A percentile compares a stretch with the other conserved stretches of the same genome.
Evolutionary conservation across 2,329 filamentous ascomycete genomes (phyloP).

Genomic region (Ophiocordyceps camponoti-leonardi): DNA sequence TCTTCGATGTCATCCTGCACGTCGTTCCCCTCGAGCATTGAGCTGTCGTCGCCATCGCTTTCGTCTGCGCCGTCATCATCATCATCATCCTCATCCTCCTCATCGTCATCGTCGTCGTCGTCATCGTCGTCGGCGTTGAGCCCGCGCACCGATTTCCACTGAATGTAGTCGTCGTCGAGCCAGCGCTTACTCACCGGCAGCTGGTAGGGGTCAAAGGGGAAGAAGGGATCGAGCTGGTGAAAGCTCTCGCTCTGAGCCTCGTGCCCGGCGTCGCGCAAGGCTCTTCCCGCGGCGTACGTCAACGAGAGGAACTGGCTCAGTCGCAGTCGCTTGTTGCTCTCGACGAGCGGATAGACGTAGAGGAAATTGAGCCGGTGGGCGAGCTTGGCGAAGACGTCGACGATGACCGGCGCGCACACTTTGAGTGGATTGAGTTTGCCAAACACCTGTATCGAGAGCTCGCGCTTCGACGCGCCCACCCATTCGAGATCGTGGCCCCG

Average conservation of each 20-base stretch:
- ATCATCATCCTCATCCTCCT: slow-evolving; percentile 30
- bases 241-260: slow-evolving; percentile 52
- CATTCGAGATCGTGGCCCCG: slow-evolving; percentile 61
- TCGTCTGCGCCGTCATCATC: slow-evolving; percentile 23
- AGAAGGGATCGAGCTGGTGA: slow-evolving; percentile 83
- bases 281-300: slow-evolving; percentile 36
- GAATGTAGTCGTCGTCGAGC: slow-evolving; percentile 70
- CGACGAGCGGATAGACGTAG: slow-evolving; percentile 76
- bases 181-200: slow-evolving; percentile 74
- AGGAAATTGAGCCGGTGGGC: slow-evolving; percentile 73
- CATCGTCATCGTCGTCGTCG: slow-evolving; percentile 24
- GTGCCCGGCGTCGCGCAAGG: slow-evolving; percentile 29
- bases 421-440: slow-evolving; percentile 88
- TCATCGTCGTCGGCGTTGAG: slow-evolving; percentile 41
- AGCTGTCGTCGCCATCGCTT: slow-evolving; percentile 16
- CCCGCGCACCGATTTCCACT: slow-evolving; percentile 61
- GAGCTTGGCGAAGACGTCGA: slow-evolving; percentile 79
- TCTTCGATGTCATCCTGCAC: too few relatives aligned
- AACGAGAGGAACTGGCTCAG: slow-evolving; percentile 51
- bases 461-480: slow-evolving; percentile 56
- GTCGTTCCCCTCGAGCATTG: background rate
- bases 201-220: slow-evolving; percentile 94
- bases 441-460: slow-evolving; percentile 62
- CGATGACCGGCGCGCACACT: slow-evolving; percentile 80
- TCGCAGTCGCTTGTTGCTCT: slow-evolving; percentile 80